A percentile compares a stretch with the other conserved stretches of the same genome.
Evolutionary conservation across 2,329 filamentous ascomycete species (phyloP).

Genomic region (Fusarium humuli): DNA sequence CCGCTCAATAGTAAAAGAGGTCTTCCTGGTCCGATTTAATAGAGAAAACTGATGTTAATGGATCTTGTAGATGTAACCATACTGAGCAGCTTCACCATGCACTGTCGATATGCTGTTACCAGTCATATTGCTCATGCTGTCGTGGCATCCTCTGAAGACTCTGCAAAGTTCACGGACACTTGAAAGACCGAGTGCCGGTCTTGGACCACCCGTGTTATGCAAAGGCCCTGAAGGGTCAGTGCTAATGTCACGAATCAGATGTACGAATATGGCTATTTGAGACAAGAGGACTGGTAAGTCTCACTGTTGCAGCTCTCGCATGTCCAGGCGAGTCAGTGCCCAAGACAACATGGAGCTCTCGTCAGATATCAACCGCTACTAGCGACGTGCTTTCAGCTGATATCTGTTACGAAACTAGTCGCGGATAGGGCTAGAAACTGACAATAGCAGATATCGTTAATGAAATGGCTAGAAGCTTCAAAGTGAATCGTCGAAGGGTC

Average conservation of each 20-base stretch:
- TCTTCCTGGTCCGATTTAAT: not conserved
- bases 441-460: not conserved
- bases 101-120: not conserved
- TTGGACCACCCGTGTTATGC: constrained; percentile 38
- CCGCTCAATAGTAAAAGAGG: not conserved
- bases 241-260: constrained; percentile 25
- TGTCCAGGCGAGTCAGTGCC: constrained; percentile 18
- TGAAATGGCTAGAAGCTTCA: not conserved
- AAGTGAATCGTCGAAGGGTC: not conserved
- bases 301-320: constrained; percentile 24
- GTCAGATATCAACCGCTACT: constrained; percentile 11
- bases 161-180: constrained; percentile 19
- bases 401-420: not conserved
- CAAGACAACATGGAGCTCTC: constrained; percentile 7
- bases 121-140: constrained; percentile 26
- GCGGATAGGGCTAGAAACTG: not conserved
- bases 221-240: constrained; percentile 25
- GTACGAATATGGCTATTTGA: constrained; percentile 28
- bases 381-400: constrained; percentile 5
- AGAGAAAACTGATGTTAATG: not conserved
- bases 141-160: constrained; percentile 33
- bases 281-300: constrained; percentile 31
- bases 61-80: not conserved
- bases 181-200: constrained; percentile 26
- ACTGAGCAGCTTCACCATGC: not conserved